Conservation (phyloP, 441 rosid genomes). For the Gossypium schwendimanii region DNA sequence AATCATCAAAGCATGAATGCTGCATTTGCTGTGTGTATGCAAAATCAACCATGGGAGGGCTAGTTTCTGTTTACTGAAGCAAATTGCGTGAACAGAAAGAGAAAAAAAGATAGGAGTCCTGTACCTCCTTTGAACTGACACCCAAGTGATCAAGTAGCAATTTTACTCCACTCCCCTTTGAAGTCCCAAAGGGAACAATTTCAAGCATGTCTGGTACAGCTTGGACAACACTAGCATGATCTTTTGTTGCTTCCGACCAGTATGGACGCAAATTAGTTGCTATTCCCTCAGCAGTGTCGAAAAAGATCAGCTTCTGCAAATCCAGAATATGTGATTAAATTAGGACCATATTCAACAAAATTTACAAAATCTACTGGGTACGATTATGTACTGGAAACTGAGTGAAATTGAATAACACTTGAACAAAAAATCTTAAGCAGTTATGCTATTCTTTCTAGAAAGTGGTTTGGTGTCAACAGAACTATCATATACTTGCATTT, state of each 20-base stretch:
- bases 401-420: not conserved
- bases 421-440: not conserved
- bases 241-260: constrained; percentile 71
- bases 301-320: constrained; percentile 69
- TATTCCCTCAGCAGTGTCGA: constrained; percentile 68
- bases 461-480: not conserved
- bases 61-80: not conserved
- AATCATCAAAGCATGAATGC: not conserved
- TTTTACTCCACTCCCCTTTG: constrained; percentile 75
- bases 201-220: constrained; percentile 87
- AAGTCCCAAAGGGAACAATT: constrained; percentile 71
- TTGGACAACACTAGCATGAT: constrained; percentile 64
- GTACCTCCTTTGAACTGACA: constrained; percentile 56
- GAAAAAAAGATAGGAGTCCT: not conserved
- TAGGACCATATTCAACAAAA: not conserved
- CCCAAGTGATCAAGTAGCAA: constrained; percentile 76
- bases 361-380: not conserved
- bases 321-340: constrained; percentile 7
- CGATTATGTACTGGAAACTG: not conserved
- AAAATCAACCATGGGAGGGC: not conserved
- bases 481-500: not conserved
- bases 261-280: constrained; percentile 58
- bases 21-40: not conserved
- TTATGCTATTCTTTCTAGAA: not conserved
- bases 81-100: not conserved